Conservation (phyloP, 176 grass and related monocot species). For the Microstegium vimineum region DNA sequence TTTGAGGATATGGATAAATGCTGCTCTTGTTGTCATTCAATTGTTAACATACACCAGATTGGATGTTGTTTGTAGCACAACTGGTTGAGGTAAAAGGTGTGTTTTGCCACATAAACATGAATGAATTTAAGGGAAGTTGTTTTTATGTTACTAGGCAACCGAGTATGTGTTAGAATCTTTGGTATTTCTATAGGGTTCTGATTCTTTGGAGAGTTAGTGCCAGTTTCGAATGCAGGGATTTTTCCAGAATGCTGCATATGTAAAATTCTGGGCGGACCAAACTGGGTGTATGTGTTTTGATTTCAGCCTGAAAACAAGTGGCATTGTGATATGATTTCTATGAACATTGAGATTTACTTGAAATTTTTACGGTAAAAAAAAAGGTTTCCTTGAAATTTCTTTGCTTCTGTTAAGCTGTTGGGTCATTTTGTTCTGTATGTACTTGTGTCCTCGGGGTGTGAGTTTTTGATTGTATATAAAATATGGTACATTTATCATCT, state of each 20-base stretch:
- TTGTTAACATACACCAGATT: neutral
- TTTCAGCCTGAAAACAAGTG: neutral
- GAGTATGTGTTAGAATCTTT: neutral
- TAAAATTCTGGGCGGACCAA: neutral
- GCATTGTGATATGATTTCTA: neutral
- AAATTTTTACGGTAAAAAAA: too few relatives aligned
- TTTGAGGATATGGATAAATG: neutral
- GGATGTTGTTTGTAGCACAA: neutral
- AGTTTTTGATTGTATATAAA: neutral
- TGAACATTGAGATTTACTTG: neutral
- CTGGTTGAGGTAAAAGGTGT: neutral
- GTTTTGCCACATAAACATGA: neutral
- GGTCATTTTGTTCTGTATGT: neutral
- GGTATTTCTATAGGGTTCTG: neutral
- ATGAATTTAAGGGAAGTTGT: neutral
- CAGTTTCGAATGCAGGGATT: neutral
- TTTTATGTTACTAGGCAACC: neutral
- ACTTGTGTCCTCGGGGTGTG: neutral
- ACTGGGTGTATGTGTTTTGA: neutral
- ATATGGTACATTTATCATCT: neutral
- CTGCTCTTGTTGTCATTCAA: neutral
- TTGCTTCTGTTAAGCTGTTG: neutral
- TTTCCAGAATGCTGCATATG: neutral
- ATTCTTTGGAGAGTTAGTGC: neutral
- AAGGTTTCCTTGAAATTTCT: neutral